phyloP scores from a whole-genome alignment of 1,284 basidiomycete species.

The Rhizoctonia solani region DNA sequence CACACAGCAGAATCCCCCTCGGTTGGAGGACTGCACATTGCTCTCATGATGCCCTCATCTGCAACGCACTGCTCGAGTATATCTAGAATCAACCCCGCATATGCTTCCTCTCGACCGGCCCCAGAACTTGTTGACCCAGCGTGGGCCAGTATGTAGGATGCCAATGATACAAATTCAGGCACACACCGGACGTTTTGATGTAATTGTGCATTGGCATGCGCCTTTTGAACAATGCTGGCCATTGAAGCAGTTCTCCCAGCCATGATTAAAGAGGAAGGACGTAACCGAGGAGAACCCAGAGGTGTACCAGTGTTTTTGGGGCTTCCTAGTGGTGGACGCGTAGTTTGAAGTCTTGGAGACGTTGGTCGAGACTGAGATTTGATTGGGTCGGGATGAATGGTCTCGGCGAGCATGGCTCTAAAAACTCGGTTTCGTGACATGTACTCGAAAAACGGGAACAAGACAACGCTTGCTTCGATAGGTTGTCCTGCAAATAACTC shows the following conservation, averaged over 20 bases:
- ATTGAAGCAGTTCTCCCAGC: conserved; percentile 22
- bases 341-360: conserved; percentile 2
- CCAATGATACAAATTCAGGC: conserved; percentile 44
- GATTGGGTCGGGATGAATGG: conserved; percentile 39
- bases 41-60: conserved; percentile 53
- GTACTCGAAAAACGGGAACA: conserved; percentile 65
- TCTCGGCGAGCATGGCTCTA: conserved; percentile 47
- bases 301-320: conserved; percentile 12
- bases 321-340: conserved; percentile 17
- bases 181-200: conserved; percentile 25
- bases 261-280: conserved; percentile 19
- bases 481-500: conserved; percentile 48
- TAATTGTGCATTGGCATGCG: conserved; percentile 13
- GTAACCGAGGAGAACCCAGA: conserved; percentile 14
- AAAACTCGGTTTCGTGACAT: conserved; percentile 56
- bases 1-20: conserved; percentile 48
- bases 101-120: conserved; percentile 58
- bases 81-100: conserved; percentile 60
- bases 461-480: conserved; percentile 59
- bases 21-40: conserved; percentile 49
- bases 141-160: conserved; percentile 66
- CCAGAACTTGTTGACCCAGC: conserved; percentile 56
- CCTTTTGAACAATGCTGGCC: conserved; percentile 8
- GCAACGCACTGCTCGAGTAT: conserved; percentile 56
- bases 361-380: conserved; percentile 45